Evolutionary conservation across 2,329 filamentous ascomycete genomes (phyloP), one percentile per base, ranked within the genome.

Genomic region (Aspergillus tubingensis): DNA sequence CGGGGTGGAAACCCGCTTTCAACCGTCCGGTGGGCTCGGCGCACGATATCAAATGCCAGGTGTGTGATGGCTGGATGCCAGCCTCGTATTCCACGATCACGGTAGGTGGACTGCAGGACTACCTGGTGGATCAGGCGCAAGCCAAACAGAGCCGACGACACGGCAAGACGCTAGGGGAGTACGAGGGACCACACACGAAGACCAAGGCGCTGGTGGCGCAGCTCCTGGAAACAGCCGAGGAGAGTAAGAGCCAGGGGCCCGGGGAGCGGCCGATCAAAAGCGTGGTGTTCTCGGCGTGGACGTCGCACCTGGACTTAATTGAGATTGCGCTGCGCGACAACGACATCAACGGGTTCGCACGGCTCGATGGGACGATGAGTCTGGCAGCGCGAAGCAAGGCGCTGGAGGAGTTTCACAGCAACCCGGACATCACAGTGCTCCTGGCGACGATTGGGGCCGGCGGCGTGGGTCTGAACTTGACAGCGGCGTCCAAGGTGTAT

Each of bases 211-310:
- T 99, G 2, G 72, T 99, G 0, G 81, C 88, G n/a, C 88, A 91
- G 63, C 84, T 99, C 7, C 76, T 90, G 1, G 80, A 82, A 54
- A 86, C 87, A 54, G 86, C 87, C 59, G 80, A 81, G 0, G 85
- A 88, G 71, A 82, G 84, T 39, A 70, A 74, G 49, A 62, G 71
- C 13, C 67, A 85, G 10, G 32, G 32, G 32, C 32, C 32, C 5
- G 32, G 10, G 11, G 86, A 93, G 70, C 85, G 86, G 0, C 93
- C 93, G 0, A 90, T 91, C 77, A 98, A 96, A 75, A 95, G 91
- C 25, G 92, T 99, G 13, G 88, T 99, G 6, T 98, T 98, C 77
- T 96, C 92, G 0, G 89, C 88, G n/a, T 98, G 95, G 93, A 98
- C 95, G 0, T 89, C 90, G 0, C 93, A 98, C 72, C 86, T 99